Conservation (phyloP, 148 eudicot genomes). For the Salicornia ramosissima region DNA sequence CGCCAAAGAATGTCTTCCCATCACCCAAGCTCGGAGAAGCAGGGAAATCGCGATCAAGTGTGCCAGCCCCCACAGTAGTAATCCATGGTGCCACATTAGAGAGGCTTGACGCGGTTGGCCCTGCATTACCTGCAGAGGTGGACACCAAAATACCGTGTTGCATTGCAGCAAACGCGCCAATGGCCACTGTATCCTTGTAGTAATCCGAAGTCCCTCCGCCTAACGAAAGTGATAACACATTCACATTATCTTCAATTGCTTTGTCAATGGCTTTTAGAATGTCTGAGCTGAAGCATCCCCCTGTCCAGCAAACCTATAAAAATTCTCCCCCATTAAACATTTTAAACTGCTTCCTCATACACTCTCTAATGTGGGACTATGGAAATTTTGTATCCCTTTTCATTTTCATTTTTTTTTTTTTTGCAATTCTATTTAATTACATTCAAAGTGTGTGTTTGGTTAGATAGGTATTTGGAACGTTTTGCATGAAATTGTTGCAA, state of each 20-base stretch:
- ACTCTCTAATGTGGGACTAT: too few species aligned
- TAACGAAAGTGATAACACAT: conserved; percentile 49
- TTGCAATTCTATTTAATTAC: too few species aligned
- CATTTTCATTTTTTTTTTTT: not conserved
- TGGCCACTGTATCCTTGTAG: conserved; percentile 44
- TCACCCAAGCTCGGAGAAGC: conserved; percentile 43
- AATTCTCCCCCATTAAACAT: not conserved
- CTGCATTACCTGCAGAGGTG: conserved; percentile 60
- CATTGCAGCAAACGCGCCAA: conserved; percentile 65
- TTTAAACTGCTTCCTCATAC: too few species aligned
- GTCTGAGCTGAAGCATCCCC: conserved; percentile 60
- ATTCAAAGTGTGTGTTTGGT: not conserved
- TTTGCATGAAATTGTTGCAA: too few species aligned
- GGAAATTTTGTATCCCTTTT: not conserved
- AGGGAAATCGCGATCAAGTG: conserved; percentile 60
- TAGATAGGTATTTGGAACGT: too few species aligned
- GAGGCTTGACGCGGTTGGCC: conserved; percentile 39
- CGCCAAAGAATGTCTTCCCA: conserved; percentile 38
- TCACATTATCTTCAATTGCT: conserved; percentile 49
- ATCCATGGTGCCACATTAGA: conserved; percentile 72
- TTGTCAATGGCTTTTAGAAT: conserved; percentile 50
- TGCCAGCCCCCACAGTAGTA: conserved; percentile 65
- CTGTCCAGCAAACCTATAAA: conserved; percentile 45
- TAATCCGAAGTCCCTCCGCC: conserved; percentile 56
- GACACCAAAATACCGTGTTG: conserved; percentile 54